Evolutionary conservation across 805 yeast species (phyloP), one percentile per base, ranked within the genome.

Genomic region (Torulaspora indica): DNA sequence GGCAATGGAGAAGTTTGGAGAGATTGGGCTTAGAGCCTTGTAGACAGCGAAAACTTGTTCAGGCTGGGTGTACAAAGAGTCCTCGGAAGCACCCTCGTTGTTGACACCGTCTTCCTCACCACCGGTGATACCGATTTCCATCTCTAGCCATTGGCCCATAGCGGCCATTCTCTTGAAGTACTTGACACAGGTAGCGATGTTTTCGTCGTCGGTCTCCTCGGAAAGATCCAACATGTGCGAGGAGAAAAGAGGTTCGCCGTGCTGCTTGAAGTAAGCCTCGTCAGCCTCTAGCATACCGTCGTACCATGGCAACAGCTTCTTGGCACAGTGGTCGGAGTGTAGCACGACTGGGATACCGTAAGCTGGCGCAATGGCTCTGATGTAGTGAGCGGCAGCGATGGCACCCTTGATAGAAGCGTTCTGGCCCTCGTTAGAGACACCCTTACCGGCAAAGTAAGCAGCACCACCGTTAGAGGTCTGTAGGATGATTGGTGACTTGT

Each of bases 41-140:
- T 88, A 78, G 63, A 93, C 98, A 56, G 79, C 81, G 75, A 69
- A 93, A 45, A 93, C 96, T 59, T 96, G 91, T 75, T 86, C 96
- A 63, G 98, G 88, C 61, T 82, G 80, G 60, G 98, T 93, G 85
- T 91, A 93, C 63, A 93, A 77, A 54, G 85, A 70, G 53, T 85
- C 89, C 75, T 85, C 84, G 67, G 80, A 79, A 57, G 87, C 96
- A 70, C 81, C 78, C 74, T 91, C 95, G 81, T 93, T 93, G 84
- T 93, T 93, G 66, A 93, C 98, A 82, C 98, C 98, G 69, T 93
- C 98, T 77, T 93, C 98, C 79, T 93, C 98, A 83, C 98, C 98
- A 76, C 98, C 98, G 70, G 98, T 93, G 82, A 93, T 93, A 82
- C 98, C 98, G 69, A 93, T 93, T 79, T 93, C 98, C 98, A 93